A percentile compares a stretch with the other conserved stretches of the same genome.
phyloP scores from a whole-genome alignment of 1,284 basidiomycete species.

The Ganoderma boninense region DNA sequence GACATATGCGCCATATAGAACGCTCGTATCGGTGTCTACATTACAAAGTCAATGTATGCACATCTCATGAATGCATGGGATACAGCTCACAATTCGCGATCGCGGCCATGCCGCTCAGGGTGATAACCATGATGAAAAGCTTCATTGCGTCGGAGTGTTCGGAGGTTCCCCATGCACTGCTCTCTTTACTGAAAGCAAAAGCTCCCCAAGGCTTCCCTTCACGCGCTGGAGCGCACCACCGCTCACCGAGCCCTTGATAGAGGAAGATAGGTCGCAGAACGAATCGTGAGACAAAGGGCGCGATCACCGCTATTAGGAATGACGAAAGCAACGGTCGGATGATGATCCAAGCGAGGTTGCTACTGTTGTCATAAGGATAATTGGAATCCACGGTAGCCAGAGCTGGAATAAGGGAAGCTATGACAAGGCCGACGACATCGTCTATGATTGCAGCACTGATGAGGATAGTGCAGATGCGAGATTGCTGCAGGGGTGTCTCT shows the following conservation, averaged over 20 bases:
- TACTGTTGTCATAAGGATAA: not conserved
- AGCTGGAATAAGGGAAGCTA: slow-evolving; percentile 53
- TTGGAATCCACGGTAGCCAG: slow-evolving; percentile 38
- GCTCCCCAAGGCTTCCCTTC: slow-evolving; percentile 34
- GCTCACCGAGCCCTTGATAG: slow-evolving; percentile 31
- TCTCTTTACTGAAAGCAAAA: not conserved
- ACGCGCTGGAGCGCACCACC: slow-evolving; percentile 36
- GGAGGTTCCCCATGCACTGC: slow-evolving; percentile 33
- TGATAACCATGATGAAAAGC: slow-evolving; percentile 33
- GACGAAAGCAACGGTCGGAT: slow-evolving; percentile 51
- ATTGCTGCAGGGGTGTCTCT: slow-evolving; percentile 46
- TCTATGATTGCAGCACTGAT: slow-evolving; percentile 62
- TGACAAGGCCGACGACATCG: slow-evolving; percentile 61
- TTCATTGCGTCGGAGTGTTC: slow-evolving; percentile 37
- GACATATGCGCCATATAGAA: slow-evolving; percentile 42
- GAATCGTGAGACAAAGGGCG: slow-evolving; percentile 38
- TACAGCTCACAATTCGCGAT: slow-evolving; percentile 37
- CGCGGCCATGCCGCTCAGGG: slow-evolving; percentile 35
- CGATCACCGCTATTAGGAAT: slow-evolving; percentile 43
- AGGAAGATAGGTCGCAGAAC: slow-evolving; percentile 40
- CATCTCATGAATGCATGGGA: not conserved
- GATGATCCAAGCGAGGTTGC: slow-evolving; percentile 46
- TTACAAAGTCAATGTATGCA: not conserved
- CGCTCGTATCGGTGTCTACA: slow-evolving; percentile 39
- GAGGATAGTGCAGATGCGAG: slow-evolving; percentile 57